A percentile compares a stretch with the other conserved stretches of the same genome.
Evolutionary conservation across 176 grass and related monocot species (phyloP).

Genomic region (Hsuehochloa calcarea): DNA sequence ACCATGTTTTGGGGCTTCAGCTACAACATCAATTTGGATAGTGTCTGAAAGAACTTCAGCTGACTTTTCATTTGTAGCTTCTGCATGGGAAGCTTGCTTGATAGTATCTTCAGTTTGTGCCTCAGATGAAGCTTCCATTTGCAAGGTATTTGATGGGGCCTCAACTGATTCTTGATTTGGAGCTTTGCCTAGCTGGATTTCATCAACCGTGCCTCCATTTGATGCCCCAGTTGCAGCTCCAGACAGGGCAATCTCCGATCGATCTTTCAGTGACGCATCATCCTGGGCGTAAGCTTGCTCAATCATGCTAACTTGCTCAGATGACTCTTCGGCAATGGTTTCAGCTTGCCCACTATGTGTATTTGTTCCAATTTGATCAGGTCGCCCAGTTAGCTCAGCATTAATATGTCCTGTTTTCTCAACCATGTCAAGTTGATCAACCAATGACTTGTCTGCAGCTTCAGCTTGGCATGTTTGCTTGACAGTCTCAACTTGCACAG

Average conservation of each 20-base stretch:
- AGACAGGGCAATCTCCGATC: background rate
- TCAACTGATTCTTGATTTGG: background rate
- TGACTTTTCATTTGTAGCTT: background rate
- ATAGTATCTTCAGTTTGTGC: background rate
- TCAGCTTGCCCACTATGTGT: slow-evolving; percentile 14
- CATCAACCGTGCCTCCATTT: background rate
- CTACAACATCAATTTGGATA: slow-evolving; percentile 7
- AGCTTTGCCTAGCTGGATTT: background rate
- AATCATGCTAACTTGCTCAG: slow-evolving; percentile 18
- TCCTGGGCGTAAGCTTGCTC: slow-evolving; percentile 3
- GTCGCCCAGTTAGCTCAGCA: slow-evolving; percentile 1
- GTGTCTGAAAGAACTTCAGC: background rate
- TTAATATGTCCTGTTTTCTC: slow-evolving; percentile 26
- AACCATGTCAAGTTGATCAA: slow-evolving; percentile 11
- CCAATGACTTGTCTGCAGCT: slow-evolving; percentile 15
- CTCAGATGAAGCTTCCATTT: background rate
- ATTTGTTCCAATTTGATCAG: slow-evolving; percentile 5
- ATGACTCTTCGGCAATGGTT: slow-evolving; percentile 3
- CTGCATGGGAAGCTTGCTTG: background rate
- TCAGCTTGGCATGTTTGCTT: slow-evolving; percentile 32
- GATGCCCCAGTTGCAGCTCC: slow-evolving; percentile 10
- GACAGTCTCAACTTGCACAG: slow-evolving; percentile 18
- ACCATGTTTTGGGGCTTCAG: slow-evolving; percentile 1
- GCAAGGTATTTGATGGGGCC: background rate
- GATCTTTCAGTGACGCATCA: background rate